phyloP scores from a whole-genome alignment of 1,284 basidiomycete species.

The Porogramme epimiltina region DNA sequence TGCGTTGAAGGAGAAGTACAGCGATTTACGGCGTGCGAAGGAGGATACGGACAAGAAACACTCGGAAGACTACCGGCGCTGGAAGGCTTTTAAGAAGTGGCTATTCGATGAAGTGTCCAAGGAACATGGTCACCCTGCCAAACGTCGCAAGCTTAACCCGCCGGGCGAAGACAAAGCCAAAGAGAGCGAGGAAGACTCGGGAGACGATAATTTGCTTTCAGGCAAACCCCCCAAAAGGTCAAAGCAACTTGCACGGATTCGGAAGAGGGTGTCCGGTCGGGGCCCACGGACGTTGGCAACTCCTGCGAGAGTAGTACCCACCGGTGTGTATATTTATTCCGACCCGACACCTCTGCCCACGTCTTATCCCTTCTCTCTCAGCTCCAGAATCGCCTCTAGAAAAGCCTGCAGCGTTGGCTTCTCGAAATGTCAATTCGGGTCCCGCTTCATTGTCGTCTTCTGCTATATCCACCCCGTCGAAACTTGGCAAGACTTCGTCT shows the following conservation, averaged over 20 bases:
- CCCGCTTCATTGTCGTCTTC: constrained; percentile 27
- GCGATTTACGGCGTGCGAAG: constrained; percentile 22
- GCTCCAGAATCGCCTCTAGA: constrained; percentile 32
- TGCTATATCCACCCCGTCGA: constrained; percentile 1
- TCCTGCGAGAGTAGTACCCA: no score
- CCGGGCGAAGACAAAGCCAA: constrained; percentile 59
- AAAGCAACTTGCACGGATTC: no score
- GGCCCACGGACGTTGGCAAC: no score
- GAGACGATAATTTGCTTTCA: no score
- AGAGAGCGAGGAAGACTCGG: constrained; percentile 53
- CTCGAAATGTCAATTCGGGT: constrained; percentile 11
- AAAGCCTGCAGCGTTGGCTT: constrained; percentile 1
- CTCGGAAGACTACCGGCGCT: constrained; percentile 15
- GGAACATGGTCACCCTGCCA: constrained; percentile 3
- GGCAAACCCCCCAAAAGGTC: no score
- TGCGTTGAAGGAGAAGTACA: constrained; percentile 21
- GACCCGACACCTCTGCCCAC: no score
- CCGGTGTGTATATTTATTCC: no score
- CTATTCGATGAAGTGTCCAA: constrained; percentile 11
- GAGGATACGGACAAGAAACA: constrained; percentile 20
- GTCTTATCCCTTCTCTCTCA: no score
- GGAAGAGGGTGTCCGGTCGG: background rate
- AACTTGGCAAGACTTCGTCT: background rate
- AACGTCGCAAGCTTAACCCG: constrained; percentile 45
- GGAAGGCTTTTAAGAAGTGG: constrained; percentile 25